These are phyloP conservation scores for Rhizophagus clarus DNA, from an alignment of 192 early-diverging fungal genomes.

Conservation along the genomic window DNA sequence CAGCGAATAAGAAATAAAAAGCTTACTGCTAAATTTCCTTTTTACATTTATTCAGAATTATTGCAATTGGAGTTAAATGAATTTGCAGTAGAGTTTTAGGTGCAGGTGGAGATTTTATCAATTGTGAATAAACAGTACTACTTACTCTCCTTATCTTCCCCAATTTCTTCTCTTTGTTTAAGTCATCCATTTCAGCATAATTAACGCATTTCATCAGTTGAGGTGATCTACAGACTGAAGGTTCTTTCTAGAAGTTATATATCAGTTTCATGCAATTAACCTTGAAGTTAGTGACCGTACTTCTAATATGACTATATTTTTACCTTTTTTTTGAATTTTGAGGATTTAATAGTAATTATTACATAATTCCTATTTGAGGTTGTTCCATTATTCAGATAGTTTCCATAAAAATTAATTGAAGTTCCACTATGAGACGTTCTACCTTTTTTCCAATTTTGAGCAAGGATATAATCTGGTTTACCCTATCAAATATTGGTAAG, in stretches of 20 bases:
- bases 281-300: no score
- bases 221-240: neutral
- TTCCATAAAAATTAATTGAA: no score
- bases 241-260: neutral
- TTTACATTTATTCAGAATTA: constrained; percentile 18
- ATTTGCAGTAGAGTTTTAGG: constrained; percentile 14
- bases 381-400: no score
- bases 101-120: constrained; percentile 19
- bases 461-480: no score
- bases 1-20: neutral
- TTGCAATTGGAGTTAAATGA: constrained; percentile 7
- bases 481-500: no score
- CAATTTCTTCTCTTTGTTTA: neutral
- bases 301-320: no score
- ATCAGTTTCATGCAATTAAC: no score
- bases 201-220: neutral
- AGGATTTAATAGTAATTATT: no score
- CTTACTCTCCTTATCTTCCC: constrained; percentile 21
- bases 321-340: no score
- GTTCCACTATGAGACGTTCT: neutral
- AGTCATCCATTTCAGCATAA: neutral
- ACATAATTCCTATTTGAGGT: no score
- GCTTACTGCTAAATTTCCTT: constrained; percentile 21
- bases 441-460: no score
- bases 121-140: constrained; percentile 27